A percentile compares a stretch with the other conserved stretches of the same genome.
These are phyloP conservation scores for Pyrrhoderma noxium DNA, from an alignment of 1,284 basidiomycete species.

Conservation along the genomic window DNA sequence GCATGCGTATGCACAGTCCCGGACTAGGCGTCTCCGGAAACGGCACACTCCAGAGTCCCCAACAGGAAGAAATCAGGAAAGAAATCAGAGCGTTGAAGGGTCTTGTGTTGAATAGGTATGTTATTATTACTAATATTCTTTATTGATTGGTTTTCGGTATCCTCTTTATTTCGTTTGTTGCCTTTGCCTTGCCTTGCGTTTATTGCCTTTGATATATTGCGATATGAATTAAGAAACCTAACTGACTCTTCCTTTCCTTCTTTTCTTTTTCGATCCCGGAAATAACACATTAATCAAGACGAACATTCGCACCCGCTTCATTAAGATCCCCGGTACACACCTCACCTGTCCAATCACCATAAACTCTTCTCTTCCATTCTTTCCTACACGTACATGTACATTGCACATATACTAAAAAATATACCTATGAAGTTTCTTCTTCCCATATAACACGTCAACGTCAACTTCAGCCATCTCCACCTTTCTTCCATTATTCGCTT, in stretches of 20 bases:
- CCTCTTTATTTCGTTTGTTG: too few relatives aligned
- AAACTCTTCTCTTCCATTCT: not conserved
- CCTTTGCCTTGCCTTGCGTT: too few relatives aligned
- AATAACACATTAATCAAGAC: not conserved
- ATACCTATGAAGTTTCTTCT: too few relatives aligned
- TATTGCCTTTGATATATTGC: too few relatives aligned
- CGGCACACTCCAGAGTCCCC: constrained; percentile 26
- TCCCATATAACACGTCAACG: too few relatives aligned
- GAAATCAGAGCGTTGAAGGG: constrained; percentile 65
- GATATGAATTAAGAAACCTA: too few relatives aligned
- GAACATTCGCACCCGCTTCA: constrained; percentile 10
- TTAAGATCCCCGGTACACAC: not conserved
- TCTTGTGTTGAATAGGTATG: constrained; percentile 53
- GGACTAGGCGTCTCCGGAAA: constrained; percentile 19
- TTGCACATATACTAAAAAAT: not conserved
- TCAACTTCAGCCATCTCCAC: too few relatives aligned
- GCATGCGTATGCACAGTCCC: constrained; percentile 25
- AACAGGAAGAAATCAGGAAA: constrained; percentile 54
- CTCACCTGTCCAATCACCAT: not conserved
- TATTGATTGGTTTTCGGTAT: too few relatives aligned
- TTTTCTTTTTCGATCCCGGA: too few relatives aligned
- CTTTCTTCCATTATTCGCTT: too few relatives aligned
- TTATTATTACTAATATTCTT: not conserved
- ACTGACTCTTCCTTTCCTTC: too few relatives aligned
- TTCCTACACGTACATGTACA: not conserved